These are phyloP conservation scores for Mrakia hoshinonis DNA, from an alignment of 768 basidiomycete species.

Conservation along the genomic window DNA sequence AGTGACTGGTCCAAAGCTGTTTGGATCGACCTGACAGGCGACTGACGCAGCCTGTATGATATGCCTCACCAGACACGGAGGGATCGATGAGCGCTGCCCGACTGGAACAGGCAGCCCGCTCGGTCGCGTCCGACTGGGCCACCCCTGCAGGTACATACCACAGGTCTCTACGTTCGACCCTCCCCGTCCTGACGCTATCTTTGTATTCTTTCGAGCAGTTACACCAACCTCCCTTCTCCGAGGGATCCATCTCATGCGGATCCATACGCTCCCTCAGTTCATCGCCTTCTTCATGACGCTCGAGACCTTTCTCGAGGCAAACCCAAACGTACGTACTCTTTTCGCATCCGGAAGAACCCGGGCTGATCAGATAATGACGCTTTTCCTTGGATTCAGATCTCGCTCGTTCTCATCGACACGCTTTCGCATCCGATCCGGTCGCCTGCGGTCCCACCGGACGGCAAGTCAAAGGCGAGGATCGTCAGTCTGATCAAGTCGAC, in stretches of 20 bases:
- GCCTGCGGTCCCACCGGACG: conserved; percentile 8
- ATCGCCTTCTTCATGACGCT: conserved; percentile 15
- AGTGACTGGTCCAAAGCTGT: too few species aligned
- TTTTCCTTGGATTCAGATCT: background rate
- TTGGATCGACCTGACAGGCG: background rate
- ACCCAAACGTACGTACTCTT: background rate
- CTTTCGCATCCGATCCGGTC: conserved; percentile 12
- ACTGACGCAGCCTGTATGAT: too few species aligned
- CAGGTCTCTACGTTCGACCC: background rate
- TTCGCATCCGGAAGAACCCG: too few species aligned
- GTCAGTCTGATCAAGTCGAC: conserved; percentile 5
- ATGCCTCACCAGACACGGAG: background rate
- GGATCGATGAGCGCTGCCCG: background rate
- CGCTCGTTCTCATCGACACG: conserved; percentile 7
- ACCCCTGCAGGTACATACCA: background rate
- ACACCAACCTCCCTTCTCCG: background rate
- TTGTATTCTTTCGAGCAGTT: background rate
- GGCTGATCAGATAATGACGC: too few species aligned
- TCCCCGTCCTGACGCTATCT: background rate
- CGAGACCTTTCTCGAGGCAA: background rate
- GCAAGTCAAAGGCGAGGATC: background rate
- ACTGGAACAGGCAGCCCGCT: background rate
- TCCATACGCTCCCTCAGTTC: conserved; percentile 11
- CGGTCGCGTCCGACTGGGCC: background rate
- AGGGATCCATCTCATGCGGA: conserved; percentile 7